These are phyloP conservation scores for Fusarium musae DNA, from an alignment of 2,329 filamentous ascomycete genomes.

Conservation along the genomic window DNA sequence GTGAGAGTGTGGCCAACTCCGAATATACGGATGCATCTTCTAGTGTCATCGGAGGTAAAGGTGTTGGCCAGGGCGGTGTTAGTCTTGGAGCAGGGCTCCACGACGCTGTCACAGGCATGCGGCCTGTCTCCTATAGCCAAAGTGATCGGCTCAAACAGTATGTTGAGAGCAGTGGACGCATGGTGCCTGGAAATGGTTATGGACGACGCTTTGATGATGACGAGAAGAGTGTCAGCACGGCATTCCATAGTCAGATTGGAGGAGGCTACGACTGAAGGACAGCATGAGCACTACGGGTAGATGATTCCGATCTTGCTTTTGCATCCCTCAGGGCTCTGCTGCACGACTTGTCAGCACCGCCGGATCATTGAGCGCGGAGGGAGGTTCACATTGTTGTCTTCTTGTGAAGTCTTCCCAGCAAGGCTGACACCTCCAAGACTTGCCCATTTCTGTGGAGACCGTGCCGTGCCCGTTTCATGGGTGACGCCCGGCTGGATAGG, in stretches of 20 bases:
- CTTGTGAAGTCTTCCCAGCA: constrained; percentile 38
- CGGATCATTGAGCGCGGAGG: constrained; percentile 35
- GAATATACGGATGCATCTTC: constrained; percentile 87
- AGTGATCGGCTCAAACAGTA: constrained; percentile 91
- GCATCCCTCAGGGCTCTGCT: constrained; percentile 44
- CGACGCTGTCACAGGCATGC: constrained; percentile 74
- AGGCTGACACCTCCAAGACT: constrained; percentile 37
- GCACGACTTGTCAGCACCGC: constrained; percentile 35
- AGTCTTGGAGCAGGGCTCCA: constrained; percentile 85
- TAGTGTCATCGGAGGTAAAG: constrained; percentile 80
- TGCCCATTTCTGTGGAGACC: constrained; percentile 31
- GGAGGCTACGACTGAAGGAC: constrained; percentile 64
- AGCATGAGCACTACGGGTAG: constrained; percentile 41
- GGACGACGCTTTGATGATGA: constrained; percentile 86
- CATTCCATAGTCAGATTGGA: constrained; percentile 94
- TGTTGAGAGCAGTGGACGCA: constrained; percentile 83
- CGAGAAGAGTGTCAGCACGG: constrained; percentile 94
- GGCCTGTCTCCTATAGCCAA: constrained; percentile 67
- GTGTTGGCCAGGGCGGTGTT: constrained; percentile 84
- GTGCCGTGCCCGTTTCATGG: constrained; percentile 39
- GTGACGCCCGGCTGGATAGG: constrained; percentile 31
- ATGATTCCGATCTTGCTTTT: constrained; percentile 48
- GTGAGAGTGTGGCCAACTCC: constrained; percentile 91
- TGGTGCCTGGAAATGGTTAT: constrained; percentile 73
- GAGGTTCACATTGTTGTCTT: constrained; percentile 33